Conservation (phyloP, 2,329 filamentous ascomycete genomes). For the Ophiostoma ulmi region DNA sequence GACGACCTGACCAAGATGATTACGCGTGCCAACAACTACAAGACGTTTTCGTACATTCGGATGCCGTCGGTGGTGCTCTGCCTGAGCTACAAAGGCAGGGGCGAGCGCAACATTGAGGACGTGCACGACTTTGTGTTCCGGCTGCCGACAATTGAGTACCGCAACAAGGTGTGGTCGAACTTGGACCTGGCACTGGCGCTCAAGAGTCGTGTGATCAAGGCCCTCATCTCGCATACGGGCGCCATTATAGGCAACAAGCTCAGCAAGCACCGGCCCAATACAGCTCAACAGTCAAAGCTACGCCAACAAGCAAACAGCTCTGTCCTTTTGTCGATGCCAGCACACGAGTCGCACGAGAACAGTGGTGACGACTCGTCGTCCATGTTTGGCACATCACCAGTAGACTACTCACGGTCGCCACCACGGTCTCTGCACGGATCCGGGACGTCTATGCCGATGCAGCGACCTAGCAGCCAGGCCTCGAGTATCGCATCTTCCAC, state of each 20-base stretch:
- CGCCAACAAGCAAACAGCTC: conserved; percentile 79
- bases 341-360: conserved; percentile 33
- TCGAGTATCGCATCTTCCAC: conserved; percentile 46
- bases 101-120: conserved; percentile 91
- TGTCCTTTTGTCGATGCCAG: conserved; percentile 52
- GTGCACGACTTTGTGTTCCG: conserved; percentile 97
- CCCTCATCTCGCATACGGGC: conserved; percentile 89
- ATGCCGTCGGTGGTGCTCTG: conserved; percentile 94
- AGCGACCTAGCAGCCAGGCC: conserved; percentile 45
- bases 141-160: conserved; percentile 87
- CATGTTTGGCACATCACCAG: conserved; percentile 47
- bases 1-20: conserved; percentile 98
- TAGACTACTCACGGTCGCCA: conserved; percentile 56
- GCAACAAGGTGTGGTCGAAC: conserved; percentile 99
- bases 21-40: conserved; percentile 87
- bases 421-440: conserved; percentile 49
- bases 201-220: conserved; percentile 91
- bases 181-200: conserved; percentile 86
- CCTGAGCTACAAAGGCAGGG: conserved; percentile 92
- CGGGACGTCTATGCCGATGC: conserved; percentile 43
- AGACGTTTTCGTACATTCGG: conserved; percentile 93
- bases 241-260: conserved; percentile 98
- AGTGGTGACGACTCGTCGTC: conserved; percentile 55
- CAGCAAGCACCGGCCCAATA: conserved; percentile 76
- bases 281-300: conserved; percentile 70